Conservation (phyloP, 441 rosid genomes). For the Populus hybrid region DNA sequence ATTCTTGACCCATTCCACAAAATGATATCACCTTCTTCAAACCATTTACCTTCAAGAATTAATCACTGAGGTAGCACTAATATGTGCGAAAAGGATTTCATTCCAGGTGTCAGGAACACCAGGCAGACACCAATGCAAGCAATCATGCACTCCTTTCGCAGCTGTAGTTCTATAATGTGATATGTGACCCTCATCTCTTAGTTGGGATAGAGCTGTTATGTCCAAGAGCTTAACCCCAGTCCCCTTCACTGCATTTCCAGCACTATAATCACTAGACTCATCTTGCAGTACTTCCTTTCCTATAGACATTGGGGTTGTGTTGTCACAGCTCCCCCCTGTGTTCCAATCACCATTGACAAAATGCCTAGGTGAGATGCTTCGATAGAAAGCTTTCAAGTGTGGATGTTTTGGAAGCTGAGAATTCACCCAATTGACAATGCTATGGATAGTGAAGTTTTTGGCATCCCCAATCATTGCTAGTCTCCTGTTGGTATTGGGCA, state of each 20-base stretch:
- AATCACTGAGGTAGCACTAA: conserved; percentile 23
- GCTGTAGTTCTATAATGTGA: conserved; percentile 73
- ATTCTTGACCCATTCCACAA: not conserved
- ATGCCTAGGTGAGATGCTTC: conserved; percentile 93
- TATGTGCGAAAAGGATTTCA: conserved; percentile 72
- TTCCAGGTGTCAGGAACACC: conserved; percentile 98
- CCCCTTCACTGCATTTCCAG: conserved; percentile 65
- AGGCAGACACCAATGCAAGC: conserved; percentile 96
- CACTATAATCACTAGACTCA: conserved; percentile 61
- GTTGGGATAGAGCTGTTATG: conserved; percentile 67
- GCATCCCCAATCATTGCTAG: conserved; percentile 67
- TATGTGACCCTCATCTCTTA: conserved; percentile 94
- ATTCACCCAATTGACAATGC: conserved; percentile 72
- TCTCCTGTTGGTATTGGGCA: conserved; percentile 56
- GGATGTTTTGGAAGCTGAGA: conserved; percentile 66
- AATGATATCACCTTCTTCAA: conserved; percentile 3
- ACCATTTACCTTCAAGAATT: not conserved
- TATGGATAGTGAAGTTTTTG: conserved; percentile 81
- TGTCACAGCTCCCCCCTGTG: conserved; percentile 94
- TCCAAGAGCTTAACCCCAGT: conserved; percentile 76
- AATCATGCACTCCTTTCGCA: conserved; percentile 63
- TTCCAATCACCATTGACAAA: conserved; percentile 93
- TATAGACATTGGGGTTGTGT: conserved; percentile 70
- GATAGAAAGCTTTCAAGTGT: conserved; percentile 62
- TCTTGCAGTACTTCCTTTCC: conserved; percentile 80